Percentiles rank a stretch among this genome's conserved stretches.
phyloP scores from a whole-genome alignment of 495 filamentous ascomycete species.

The Melanomma pulvis-pyrius region DNA sequence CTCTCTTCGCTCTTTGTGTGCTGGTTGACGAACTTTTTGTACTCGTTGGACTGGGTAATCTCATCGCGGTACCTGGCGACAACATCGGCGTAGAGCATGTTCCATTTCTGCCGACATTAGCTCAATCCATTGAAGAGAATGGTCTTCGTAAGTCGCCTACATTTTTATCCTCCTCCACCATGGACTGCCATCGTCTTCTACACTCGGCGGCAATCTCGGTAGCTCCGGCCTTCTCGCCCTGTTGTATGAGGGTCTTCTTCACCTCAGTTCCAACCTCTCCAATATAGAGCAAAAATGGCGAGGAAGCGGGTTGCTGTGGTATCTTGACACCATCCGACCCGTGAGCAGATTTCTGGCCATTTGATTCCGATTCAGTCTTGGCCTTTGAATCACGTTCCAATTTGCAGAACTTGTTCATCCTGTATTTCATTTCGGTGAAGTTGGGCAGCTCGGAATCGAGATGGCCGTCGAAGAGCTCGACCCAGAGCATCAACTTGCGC shows the following conservation, averaged over 20 bases:
- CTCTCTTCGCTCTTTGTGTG: slow-evolving; percentile 34
- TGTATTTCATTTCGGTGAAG: slow-evolving; percentile 29
- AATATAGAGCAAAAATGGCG: slow-evolving; percentile 39
- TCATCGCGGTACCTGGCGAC: slow-evolving; percentile 37
- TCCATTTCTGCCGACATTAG: slow-evolving; percentile 36
- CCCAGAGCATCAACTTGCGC: slow-evolving; percentile 88
- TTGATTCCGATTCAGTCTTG: not conserved
- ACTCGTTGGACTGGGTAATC: slow-evolving; percentile 33
- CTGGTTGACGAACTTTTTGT: slow-evolving; percentile 35
- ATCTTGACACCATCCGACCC: slow-evolving; percentile 30
- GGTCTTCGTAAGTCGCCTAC: slow-evolving; percentile 21
- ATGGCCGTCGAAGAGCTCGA: slow-evolving; percentile 70
- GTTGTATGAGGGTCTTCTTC: slow-evolving; percentile 25
- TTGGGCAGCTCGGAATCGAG: slow-evolving; percentile 36
- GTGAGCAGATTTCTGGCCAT: not conserved
- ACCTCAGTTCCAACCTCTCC: slow-evolving; percentile 31
- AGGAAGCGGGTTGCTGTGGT: slow-evolving; percentile 35
- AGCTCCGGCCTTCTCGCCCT: slow-evolving; percentile 32
- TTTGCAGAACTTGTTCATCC: slow-evolving; percentile 22
- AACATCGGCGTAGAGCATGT: slow-evolving; percentile 35
- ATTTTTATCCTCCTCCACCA: slow-evolving; percentile 36
- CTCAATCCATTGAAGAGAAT: not conserved
- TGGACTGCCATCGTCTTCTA: slow-evolving; percentile 34
- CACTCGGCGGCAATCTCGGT: slow-evolving; percentile 40
- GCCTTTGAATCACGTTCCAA: slow-evolving; percentile 1